Evolutionary conservation across 768 basidiomycete genomes (phyloP).

Genomic region (Stropharia rugosoannulata): DNA sequence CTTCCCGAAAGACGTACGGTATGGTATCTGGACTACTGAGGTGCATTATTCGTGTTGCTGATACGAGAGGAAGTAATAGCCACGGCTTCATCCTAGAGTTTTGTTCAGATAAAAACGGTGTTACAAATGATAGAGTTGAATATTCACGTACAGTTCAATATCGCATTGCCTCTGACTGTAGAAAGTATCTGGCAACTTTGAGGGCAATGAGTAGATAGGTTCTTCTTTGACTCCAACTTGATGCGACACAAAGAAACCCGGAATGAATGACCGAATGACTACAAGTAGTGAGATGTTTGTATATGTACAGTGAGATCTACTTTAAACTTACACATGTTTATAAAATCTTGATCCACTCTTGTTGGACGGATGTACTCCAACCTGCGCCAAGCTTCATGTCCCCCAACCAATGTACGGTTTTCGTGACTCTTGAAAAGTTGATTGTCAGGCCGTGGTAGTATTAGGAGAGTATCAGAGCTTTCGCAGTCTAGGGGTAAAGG

Average conservation of each 20-base stretch:
- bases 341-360: constrained; percentile 10
- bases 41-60: constrained; percentile 19
- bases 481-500: constrained; percentile 30
- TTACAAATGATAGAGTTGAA: background rate
- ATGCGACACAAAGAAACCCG: background rate
- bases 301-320: background rate
- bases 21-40: background rate
- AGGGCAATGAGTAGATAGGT: constrained; percentile 4
- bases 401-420: constrained; percentile 38
- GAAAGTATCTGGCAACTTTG: background rate
- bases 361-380: constrained; percentile 49
- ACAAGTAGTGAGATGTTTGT: background rate
- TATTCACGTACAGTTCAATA: constrained; percentile 26
- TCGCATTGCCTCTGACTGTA: constrained; percentile 13
- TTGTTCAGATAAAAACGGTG: constrained; percentile 1
- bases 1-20: constrained; percentile 6
- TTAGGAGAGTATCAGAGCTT: constrained; percentile 23
- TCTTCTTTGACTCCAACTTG: background rate
- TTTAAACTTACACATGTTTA: constrained; percentile 1
- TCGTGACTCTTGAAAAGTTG: constrained; percentile 37
- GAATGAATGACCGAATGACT: constrained; percentile 9
- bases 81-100: constrained; percentile 16
- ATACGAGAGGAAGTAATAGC: constrained; percentile 15
- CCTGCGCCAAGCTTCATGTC: constrained; percentile 47
- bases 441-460: constrained; percentile 26